Conservation (phyloP, 108 stramenopile species). For the Nitzschia sp. region DNA sequence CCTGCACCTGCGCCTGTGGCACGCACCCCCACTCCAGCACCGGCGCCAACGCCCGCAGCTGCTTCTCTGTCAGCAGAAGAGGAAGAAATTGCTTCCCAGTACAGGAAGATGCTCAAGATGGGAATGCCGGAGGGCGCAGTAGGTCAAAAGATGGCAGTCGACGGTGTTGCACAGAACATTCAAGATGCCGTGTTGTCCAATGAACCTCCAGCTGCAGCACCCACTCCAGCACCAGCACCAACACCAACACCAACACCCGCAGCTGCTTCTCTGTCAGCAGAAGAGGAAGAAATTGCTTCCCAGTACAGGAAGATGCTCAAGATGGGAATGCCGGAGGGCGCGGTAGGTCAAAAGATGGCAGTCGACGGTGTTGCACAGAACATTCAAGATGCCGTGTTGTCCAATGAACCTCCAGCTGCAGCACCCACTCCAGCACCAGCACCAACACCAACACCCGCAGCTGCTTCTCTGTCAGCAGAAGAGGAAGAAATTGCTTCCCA, state of each 20-base stretch:
- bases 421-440: neutral
- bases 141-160: conserved; percentile 29
- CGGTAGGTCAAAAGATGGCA: conserved; percentile 26
- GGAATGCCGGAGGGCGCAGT: conserved; percentile 45
- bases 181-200: conserved; percentile 30
- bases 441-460: neutral
- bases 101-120: conserved; percentile 44
- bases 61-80: conserved; percentile 24
- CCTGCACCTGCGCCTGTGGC: conserved; percentile 11
- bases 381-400: conserved; percentile 26
- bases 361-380: conserved; percentile 21
- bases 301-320: conserved; percentile 35
- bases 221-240: conserved; percentile 12
- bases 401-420: conserved; percentile 7
- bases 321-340: conserved; percentile 38
- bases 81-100: conserved; percentile 28
- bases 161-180: conserved; percentile 31
- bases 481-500: conserved; percentile 32
- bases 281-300: conserved; percentile 33
- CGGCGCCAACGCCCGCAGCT: neutral
- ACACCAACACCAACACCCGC: too few species aligned
- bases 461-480: conserved; percentile 13
- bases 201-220: conserved; percentile 13
- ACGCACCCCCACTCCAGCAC: conserved; percentile 3
- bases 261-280: conserved; percentile 11